Evolutionary conservation across 495 filamentous ascomycete genomes (phyloP), one percentile per base, ranked within the genome.

Genomic region (Immersiella caudata): DNA sequence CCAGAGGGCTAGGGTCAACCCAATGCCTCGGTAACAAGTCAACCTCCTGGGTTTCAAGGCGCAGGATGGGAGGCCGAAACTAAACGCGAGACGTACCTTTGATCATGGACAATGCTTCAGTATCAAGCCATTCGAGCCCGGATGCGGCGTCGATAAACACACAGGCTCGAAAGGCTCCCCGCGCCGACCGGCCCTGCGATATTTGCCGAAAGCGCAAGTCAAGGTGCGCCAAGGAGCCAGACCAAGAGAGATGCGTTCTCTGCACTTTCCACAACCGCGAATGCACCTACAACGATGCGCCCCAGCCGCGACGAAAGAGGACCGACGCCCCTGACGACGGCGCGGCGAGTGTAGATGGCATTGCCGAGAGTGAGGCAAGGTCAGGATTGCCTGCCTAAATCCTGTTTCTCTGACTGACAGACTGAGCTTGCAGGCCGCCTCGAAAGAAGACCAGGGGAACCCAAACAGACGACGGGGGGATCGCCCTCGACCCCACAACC

Each of bases 131-230:
- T 20, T 72, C 70, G n/a, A 74, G 69, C 65, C 71, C 71, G 26
- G 69, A 71, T 21, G 65, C 61, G 26, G 68, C 66, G 24, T 61
- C 61, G 9, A 12, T 46, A 12, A 62, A 68, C n/a, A 46, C 63
- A 9, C 70, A 65, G 18, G 24, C 58, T 14, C 66, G 60, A 29
- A 68, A 62, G 49, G 60, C 60, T 27, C 29, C 64, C 16, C 73
- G 73, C 49, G 35, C 67, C 57, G 72, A 74, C 33, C 68, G 72
- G n/a, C 74, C 74, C 14, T 76, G 74, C 78, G 91, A 94, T 82
- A 89, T 89, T 60, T 94, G 91, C 78, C 83, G 92, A 55, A 87
- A 86, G 75, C 82, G 91, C 73, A 93, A 93, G 78, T 91, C 88
- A 71, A 86, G 89, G 55, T 94, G 91, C 78, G 91, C 90, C 22